These are phyloP conservation scores for Saccharomycopsis lassenensis DNA, from an alignment of 805 yeast species.

Conservation along the genomic window DNA sequence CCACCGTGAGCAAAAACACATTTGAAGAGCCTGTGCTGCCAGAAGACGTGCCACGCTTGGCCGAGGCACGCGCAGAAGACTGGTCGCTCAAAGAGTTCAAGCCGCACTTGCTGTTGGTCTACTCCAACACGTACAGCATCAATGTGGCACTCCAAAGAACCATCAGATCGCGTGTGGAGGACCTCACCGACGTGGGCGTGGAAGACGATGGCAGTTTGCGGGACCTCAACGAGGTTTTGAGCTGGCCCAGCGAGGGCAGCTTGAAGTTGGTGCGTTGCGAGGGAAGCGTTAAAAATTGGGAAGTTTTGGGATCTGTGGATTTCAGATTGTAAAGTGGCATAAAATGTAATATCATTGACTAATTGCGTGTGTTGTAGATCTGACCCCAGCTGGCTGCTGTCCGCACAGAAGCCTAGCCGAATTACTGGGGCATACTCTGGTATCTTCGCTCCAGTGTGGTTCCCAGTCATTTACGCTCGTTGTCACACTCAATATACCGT, in stretches of 20 bases:
- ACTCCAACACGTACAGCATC: conserved; percentile 44
- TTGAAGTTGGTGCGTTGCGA: conserved; percentile 18
- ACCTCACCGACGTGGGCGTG: conserved; percentile 42
- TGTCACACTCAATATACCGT: too few species aligned
- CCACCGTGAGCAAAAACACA: neutral
- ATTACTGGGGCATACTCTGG: too few species aligned
- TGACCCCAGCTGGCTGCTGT: too few species aligned
- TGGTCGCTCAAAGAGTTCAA: conserved; percentile 51
- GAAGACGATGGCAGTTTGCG: conserved; percentile 22
- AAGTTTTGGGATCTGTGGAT: conserved; percentile 17
- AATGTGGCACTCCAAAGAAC: conserved; percentile 56
- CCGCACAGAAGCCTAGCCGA: too few species aligned
- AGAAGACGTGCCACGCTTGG: conserved; percentile 15
- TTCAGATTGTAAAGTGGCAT: neutral
- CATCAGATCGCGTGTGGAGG: conserved; percentile 54
- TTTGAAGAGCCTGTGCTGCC: neutral
- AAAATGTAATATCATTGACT: too few species aligned
- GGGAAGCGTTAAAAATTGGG: conserved; percentile 18
- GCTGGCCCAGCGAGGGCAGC: conserved; percentile 15
- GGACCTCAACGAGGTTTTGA: conserved; percentile 8
- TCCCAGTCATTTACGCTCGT: too few species aligned
- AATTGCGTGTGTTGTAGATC: too few species aligned
- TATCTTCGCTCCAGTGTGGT: too few species aligned
- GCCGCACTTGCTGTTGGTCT: conserved; percentile 66
- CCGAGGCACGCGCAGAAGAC: conserved; percentile 35